Evolutionary conservation across 2,329 filamentous ascomycete species (phyloP).

Genomic region (Xylaria multiplex): DNA sequence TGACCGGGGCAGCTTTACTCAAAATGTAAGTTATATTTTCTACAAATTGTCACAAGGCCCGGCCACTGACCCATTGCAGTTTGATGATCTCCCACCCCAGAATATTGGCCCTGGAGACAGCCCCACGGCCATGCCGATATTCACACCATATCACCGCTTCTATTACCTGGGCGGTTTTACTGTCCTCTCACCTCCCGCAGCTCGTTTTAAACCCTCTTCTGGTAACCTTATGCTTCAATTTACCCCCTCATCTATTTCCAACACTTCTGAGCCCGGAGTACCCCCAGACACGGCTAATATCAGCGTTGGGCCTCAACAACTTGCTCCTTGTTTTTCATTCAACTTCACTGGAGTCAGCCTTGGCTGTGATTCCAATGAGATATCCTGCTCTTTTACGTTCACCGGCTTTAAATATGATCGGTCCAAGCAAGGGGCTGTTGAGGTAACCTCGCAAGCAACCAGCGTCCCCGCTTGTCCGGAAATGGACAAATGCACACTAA

Average conservation of each 20-base stretch:
- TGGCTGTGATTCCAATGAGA: conserved; percentile 45
- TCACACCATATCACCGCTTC: conserved; percentile 48
- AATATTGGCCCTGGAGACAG: conserved; percentile 28
- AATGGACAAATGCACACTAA: conserved; percentile 39
- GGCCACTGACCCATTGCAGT: conserved; percentile 37
- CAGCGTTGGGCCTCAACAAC: conserved; percentile 42
- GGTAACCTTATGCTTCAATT: conserved; percentile 48
- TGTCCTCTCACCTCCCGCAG: conserved; percentile 37
- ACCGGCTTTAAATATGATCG: conserved; percentile 44
- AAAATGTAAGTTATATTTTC: conserved; percentile 43
- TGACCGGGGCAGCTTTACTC: conserved; percentile 45
- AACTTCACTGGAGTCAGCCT: conserved; percentile 44
- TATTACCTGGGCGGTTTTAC: conserved; percentile 46
- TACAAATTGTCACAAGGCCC: background rate
- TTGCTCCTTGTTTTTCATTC: conserved; percentile 44
- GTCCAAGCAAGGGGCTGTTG: conserved; percentile 28
- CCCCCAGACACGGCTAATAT: conserved; percentile 40
- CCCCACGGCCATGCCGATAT: conserved; percentile 42
- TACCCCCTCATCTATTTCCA: conserved; percentile 43
- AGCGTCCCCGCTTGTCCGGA: conserved; percentile 42
- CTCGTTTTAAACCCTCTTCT: conserved; percentile 44
- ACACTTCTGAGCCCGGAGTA: conserved; percentile 33
- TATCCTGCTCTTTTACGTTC: conserved; percentile 46
- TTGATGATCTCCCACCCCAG: conserved; percentile 44
- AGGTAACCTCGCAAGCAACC: conserved; percentile 37